Conservation (phyloP, 75 land plant species). For the Pseudotsuga menziesii region DNA sequence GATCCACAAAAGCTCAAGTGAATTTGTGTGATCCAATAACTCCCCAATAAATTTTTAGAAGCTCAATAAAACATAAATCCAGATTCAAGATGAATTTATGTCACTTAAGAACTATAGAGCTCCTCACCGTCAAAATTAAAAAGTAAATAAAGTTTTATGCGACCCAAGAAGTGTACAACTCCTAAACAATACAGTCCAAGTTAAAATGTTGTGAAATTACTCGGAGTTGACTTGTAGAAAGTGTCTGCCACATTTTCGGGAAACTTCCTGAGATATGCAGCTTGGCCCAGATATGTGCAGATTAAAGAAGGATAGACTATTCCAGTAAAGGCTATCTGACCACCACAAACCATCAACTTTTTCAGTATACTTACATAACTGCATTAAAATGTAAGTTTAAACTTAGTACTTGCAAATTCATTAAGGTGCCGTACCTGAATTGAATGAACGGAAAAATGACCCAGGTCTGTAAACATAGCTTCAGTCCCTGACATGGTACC, state of each 20-base stretch:
- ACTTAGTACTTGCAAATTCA: neutral
- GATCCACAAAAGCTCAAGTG: no score
- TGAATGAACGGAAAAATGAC: slow-evolving; percentile 78
- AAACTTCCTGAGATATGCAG: slow-evolving; percentile 54
- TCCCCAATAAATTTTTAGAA: no score
- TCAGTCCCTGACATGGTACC: slow-evolving; percentile 51
- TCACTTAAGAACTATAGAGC: neutral
- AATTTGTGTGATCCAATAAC: no score
- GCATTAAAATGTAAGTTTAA: neutral
- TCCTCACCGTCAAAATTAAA: neutral
- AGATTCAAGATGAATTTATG: no score
- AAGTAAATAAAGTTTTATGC: no score
- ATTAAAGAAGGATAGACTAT: slow-evolving; percentile 54
- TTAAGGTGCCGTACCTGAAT: slow-evolving; percentile 33
- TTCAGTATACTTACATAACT: neutral
- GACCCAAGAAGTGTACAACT: neutral
- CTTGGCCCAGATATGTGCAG: slow-evolving; percentile 71
- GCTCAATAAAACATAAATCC: neutral
- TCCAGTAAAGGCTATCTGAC: slow-evolving; percentile 53
- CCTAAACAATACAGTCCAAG: neutral
- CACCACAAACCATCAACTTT: neutral
- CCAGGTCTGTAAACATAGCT: slow-evolving; percentile 84
- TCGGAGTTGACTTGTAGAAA: slow-evolving; percentile 63
- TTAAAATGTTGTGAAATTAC: slow-evolving; percentile 10
- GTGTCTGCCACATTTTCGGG: slow-evolving; percentile 40